Conservation (phyloP, 305 asterid species). For the Solanum hybrid region DNA sequence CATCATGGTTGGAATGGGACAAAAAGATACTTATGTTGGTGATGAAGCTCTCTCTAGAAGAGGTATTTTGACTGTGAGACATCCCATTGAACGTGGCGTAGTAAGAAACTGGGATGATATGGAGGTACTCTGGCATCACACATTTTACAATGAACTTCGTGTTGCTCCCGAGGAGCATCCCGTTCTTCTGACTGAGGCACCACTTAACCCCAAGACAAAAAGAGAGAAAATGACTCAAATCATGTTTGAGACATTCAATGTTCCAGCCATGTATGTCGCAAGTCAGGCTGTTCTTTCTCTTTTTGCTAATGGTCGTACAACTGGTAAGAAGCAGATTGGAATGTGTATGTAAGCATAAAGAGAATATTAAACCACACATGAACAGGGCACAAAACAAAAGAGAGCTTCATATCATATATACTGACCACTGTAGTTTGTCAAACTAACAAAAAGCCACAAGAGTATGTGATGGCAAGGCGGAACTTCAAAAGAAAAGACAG, state of each 20-base stretch:
- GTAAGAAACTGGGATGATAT: conserved; percentile 37
- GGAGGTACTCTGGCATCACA: conserved; percentile 32
- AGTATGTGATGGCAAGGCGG: no score
- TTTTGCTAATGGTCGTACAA: not conserved
- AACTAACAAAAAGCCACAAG: no score
- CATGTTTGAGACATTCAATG: conserved; percentile 30
- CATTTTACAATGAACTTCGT: conserved; percentile 24
- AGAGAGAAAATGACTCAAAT: conserved; percentile 30
- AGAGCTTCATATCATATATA: no score
- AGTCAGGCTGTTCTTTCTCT: not conserved
- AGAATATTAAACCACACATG: no score
- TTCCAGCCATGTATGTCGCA: conserved; percentile 31
- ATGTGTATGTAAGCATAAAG: not conserved
- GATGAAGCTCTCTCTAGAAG: conserved; percentile 30
- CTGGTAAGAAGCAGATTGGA: not conserved
- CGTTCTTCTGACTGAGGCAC: conserved; percentile 30
- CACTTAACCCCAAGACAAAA: conserved; percentile 29
- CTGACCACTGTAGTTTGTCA: no score
- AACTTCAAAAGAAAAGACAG: no score
- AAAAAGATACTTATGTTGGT: conserved; percentile 10
- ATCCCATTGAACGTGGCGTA: conserved; percentile 26
- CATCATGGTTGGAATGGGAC: conserved; percentile 13
- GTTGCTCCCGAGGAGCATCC: conserved; percentile 28
- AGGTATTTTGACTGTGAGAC: conserved; percentile 26
- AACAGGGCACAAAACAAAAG: no score